Base-by-base conservation (phyloP, 345 rosid species). In the Draba incana region DNA sequence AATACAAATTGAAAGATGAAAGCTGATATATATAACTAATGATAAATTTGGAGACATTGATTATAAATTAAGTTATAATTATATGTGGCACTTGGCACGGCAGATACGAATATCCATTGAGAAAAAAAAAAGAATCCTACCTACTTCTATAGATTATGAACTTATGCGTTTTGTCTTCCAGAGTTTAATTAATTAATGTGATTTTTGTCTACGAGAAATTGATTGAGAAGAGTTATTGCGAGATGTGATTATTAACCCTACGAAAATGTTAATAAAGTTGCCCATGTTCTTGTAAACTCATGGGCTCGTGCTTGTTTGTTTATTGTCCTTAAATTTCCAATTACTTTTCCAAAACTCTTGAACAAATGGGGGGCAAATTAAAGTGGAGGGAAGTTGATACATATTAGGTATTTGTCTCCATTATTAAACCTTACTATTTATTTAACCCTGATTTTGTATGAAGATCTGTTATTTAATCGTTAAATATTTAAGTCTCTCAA, bases 361-460 rank as follows among this genome's bases (percentile, higher is more conserved):
- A 28, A 64, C 49, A 25, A 56, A 71, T 71, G 69, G 75, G 69
- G 55, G 10, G 64, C 69, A 63, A 33, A 8, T 14, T 70, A 43
- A 62, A 71, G 75, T 71, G 75, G 75, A 63, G 10, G 8, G 59
- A 72, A 71, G 33, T 64, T 56, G 8, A 43, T 12, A 62, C n/a
- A 4, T 15, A 7, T 64, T 72, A 72, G 76, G 70, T 64, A 16
- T 55, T 56, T 63, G 76, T 71, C 76, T 27, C 66, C 64, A 45
- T 45, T 55, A 42, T 30, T 70, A 43, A 41, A 60, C 12, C 2
- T 60, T 31, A 30, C 23, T 35, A 35, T 35, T 15, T 44, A 6
- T 31, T 50, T 1, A 23, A 31, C 62, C 24, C 27, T 58, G 49
- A 15, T 47, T 48, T 69, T 37, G 16, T 16, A 27, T 16, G 35